phyloP scores from a whole-genome alignment of 1,284 basidiomycete species.

The Spongiforma sp. region DNA sequence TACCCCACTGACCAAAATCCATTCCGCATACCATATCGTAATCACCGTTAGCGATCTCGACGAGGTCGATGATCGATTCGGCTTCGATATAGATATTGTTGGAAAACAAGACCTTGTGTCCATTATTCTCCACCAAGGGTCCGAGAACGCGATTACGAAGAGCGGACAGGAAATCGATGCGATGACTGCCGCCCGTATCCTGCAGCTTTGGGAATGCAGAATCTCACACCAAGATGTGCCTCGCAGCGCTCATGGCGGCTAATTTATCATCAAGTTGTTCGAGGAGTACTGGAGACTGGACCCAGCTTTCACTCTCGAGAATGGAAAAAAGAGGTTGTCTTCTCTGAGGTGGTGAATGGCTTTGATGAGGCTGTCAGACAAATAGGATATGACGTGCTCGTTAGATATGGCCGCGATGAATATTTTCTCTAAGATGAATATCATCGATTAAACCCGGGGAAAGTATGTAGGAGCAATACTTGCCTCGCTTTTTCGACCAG shows the following conservation, averaged over 20 bases:
- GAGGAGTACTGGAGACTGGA: slow-evolving; percentile 32
- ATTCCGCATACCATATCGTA: slow-evolving; percentile 63
- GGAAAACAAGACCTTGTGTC: slow-evolving; percentile 52
- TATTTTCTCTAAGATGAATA: slow-evolving; percentile 19
- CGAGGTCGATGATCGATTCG: slow-evolving; percentile 50
- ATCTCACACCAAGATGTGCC: slow-evolving; percentile 21
- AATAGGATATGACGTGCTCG: slow-evolving; percentile 44
- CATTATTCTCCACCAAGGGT: slow-evolving; percentile 44
- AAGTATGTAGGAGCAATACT: neutral
- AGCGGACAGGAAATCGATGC: slow-evolving; percentile 50
- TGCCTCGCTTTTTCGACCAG: slow-evolving; percentile 19
- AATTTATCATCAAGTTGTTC: slow-evolving; percentile 14
- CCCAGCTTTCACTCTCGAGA: slow-evolving; percentile 57
- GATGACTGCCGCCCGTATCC: slow-evolving; percentile 16
- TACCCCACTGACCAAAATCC: slow-evolving; percentile 51
- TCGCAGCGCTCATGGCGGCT: slow-evolving; percentile 19
- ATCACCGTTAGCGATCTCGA: slow-evolving; percentile 49
- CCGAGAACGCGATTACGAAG: slow-evolving; percentile 52
- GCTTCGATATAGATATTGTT: slow-evolving; percentile 57
- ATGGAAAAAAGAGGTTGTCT: slow-evolving; percentile 59
- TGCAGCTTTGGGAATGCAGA: slow-evolving; percentile 14
- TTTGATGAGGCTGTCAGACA: slow-evolving; percentile 43
- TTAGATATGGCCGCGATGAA: slow-evolving; percentile 48
- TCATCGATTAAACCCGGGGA: neutral
- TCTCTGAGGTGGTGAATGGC: slow-evolving; percentile 49